Percentiles rank a stretch among this genome's conserved stretches.
phyloP scores from a whole-genome alignment of 495 filamentous ascomycete genomes.

The Penicillium ochrochloron region DNA sequence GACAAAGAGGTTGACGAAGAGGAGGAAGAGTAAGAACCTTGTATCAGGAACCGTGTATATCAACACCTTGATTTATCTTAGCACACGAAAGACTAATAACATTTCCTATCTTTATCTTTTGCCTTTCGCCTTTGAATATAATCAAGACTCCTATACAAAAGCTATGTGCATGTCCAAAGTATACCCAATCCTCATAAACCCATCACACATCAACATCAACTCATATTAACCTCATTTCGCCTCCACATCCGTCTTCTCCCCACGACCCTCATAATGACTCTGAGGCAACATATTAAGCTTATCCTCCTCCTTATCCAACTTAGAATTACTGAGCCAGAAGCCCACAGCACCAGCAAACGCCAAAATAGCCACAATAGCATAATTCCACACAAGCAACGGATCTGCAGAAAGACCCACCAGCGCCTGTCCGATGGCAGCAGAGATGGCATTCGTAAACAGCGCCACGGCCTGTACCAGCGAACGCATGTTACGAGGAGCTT shows the following conservation, averaged over 20 bases:
- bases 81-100: neutral
- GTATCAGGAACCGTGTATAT: neutral
- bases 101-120: neutral
- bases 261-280: slow-evolving; percentile 25
- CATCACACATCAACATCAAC: neutral
- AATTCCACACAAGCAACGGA: slow-evolving; percentile 69
- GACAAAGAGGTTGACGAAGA: neutral
- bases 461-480: slow-evolving; percentile 70
- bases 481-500: slow-evolving; percentile 79
- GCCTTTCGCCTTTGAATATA: neutral
- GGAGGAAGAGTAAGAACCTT: neutral
- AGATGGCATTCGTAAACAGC: slow-evolving; percentile 72
- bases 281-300: slow-evolving; percentile 55
- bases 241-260: slow-evolving; percentile 27
- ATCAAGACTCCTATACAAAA: neutral
- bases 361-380: slow-evolving; percentile 64
- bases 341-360: slow-evolving; percentile 60
- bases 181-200: neutral
- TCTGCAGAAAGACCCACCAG: slow-evolving; percentile 68
- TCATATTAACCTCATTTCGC: slow-evolving; percentile 7
- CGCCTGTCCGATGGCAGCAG: slow-evolving; percentile 69
- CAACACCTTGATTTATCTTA: neutral
- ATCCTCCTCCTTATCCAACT: slow-evolving; percentile 67
- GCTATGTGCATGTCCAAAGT: neutral
- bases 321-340: slow-evolving; percentile 66